Base-by-base conservation (phyloP, 2,329 filamentous ascomycete genomes). In the Leptosphaerulina australis region DNA sequence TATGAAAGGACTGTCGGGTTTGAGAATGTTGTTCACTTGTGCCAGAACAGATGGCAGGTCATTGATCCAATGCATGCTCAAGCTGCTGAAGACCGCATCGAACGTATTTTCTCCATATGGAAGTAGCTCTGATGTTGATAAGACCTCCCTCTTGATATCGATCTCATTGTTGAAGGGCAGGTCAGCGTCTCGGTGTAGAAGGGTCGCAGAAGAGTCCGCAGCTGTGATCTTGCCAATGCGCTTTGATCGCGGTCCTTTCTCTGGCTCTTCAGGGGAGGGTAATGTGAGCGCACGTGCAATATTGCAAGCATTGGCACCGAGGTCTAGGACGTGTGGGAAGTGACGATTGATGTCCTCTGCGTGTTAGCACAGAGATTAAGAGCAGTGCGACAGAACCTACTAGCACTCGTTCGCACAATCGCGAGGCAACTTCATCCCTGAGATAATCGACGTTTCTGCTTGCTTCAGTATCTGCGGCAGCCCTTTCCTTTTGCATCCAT, bases 31-130 rank as follows among this genome's bases (percentile, higher is more conserved):
- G 77, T 96, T 96, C 69, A 97, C 88, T 68, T 96, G 90, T 1
- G 86, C 80, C 2, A 99, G 81, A 9, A 95, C 79, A 1, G 88
- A 89, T 0, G 94, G 94, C 4, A 99, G 83, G 72, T 99, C 91
- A 71, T 99, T 99, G 79, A 97, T 88, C 94, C 94, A 99, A 75
- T 99, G 94, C 70, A 99, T 79, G 50, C 88, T 92, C 51, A 96
- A 77, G 47, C 88, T 96, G 69, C 90, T 96, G 55, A 99, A 78
- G 9, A 97, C 90, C 5, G 96, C 85, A 70, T 97, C 92, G 71
- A 97, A 97, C 3, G 87, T 85, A 58, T 86, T 83, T 4, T 88
- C 77, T 37, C 83, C 83, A 70, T 87, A 97, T 0, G 91, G 90
- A 0, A 97, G 77, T 2, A 83, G 81, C 71, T 92, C 90, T 41